These are phyloP conservation scores for Fraxinus platypoda DNA, from an alignment of 305 asterid species.

Conservation along the genomic window DNA sequence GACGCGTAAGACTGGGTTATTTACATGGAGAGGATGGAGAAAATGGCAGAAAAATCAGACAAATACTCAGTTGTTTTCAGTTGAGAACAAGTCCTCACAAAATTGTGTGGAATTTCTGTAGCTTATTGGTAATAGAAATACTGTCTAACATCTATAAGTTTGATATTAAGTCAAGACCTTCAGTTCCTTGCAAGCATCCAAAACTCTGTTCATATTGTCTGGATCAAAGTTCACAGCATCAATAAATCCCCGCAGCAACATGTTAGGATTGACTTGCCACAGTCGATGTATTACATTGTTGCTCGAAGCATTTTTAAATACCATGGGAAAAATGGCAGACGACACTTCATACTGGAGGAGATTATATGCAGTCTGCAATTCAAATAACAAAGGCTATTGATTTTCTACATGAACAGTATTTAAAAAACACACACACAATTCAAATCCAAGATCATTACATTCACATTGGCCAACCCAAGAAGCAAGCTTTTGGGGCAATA, in stretches of 20 bases:
- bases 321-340: constrained; percentile 57
- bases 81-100: background rate
- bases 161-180: constrained; percentile 53
- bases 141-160: background rate
- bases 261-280: constrained; percentile 73
- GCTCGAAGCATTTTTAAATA: constrained; percentile 49
- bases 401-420: constrained; percentile 18
- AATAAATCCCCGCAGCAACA: constrained; percentile 72
- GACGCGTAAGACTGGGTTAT: background rate
- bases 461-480: constrained; percentile 86
- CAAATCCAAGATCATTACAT: constrained; percentile 44
- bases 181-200: constrained; percentile 83
- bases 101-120: background rate
- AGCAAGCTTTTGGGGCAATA: constrained; percentile 84
- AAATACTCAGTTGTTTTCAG: background rate
- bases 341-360: constrained; percentile 84
- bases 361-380: constrained; percentile 84
- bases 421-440: background rate
- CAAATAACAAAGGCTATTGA: constrained; percentile 15
- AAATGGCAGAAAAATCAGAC: background rate
- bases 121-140: constrained; percentile 1
- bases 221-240: constrained; percentile 68
- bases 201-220: constrained; percentile 49
- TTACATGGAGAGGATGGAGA: background rate
- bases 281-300: constrained; percentile 51